Percentiles rank a stretch among this genome's conserved stretches.
These are phyloP conservation scores for Botrytis elliptica DNA, from an alignment of 2,329 filamentous ascomycete genomes.

Conservation along the genomic window DNA sequence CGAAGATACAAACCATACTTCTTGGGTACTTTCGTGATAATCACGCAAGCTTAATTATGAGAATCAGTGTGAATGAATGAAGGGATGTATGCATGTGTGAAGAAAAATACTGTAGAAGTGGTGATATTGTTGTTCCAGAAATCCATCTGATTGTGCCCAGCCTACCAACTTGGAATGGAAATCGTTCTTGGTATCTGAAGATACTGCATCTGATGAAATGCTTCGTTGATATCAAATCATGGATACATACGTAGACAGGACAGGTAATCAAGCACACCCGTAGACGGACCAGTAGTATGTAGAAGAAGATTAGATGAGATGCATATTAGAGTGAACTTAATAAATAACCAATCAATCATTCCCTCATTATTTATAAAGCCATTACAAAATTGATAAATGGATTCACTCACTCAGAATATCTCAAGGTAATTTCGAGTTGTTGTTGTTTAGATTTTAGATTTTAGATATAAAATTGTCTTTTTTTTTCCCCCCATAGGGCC, in stretches of 20 bases:
- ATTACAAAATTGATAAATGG: not conserved
- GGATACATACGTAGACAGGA: not conserved
- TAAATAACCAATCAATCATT: not conserved
- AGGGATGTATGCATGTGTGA: not conserved
- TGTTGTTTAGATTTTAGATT: too few species aligned
- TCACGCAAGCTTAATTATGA: not conserved
- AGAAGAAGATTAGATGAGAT: not conserved
- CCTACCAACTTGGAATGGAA: not conserved
- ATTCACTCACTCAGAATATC: not conserved
- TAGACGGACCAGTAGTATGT: not conserved
- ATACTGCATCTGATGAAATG: not conserved
- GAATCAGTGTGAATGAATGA: not conserved
- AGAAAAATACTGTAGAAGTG: not conserved
- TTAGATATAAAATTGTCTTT: not conserved
- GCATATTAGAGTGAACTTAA: not conserved
- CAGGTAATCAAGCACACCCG: not conserved
- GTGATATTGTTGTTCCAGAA: not conserved
- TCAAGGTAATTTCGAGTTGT: not conserved
- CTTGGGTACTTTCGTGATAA: not conserved
- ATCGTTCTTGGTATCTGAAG: not conserved
- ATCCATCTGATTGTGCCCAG: not conserved
- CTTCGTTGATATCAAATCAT: not conserved
- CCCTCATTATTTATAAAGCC: not conserved
- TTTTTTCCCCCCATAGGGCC: too few species aligned
- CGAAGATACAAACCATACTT: not conserved